Percentiles rank a stretch among this genome's conserved stretches.
phyloP scores from a whole-genome alignment of 352 stramenopile genomes.

The Phytophthora hibernalis region DNA sequence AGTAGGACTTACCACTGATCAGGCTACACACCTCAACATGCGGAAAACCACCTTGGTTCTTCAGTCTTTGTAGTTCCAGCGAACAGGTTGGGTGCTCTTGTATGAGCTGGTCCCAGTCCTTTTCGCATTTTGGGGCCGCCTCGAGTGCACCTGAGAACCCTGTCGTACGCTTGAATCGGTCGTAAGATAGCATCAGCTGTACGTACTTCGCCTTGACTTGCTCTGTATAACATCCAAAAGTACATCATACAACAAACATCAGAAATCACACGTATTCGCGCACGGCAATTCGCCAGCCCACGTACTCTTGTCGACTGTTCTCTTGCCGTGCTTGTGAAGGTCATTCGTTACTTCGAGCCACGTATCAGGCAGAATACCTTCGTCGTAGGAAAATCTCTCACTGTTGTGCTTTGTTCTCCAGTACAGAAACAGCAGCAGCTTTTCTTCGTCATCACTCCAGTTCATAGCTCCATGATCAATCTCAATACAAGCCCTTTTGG shows the following conservation, averaged over 20 bases:
- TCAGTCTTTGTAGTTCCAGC: constrained; percentile 24
- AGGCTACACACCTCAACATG: constrained; percentile 39
- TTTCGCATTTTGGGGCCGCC: not conserved
- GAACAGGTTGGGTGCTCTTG: constrained; percentile 20
- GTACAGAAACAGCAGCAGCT: constrained; percentile 38
- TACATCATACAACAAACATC: not conserved
- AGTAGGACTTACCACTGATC: constrained; percentile 10
- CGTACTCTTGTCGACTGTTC: constrained; percentile 21
- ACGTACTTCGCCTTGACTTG: constrained; percentile 42
- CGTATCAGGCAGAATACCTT: constrained; percentile 24
- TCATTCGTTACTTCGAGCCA: constrained; percentile 31
- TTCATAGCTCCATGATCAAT: not conserved
- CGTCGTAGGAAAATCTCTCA: constrained; percentile 21
- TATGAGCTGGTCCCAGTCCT: constrained; percentile 36
- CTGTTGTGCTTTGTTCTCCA: constrained; percentile 27
- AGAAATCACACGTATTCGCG: not conserved
- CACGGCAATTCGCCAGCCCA: not conserved
- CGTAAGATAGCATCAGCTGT: constrained; percentile 33
- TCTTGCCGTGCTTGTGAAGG: constrained; percentile 35
- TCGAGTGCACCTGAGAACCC: constrained; percentile 22
- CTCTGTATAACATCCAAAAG: constrained; percentile 14
- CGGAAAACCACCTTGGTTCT: constrained; percentile 32
- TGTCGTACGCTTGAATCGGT: constrained; percentile 33
- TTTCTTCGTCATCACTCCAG: constrained; percentile 29
- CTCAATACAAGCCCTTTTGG: constrained; percentile 10